These are phyloP conservation scores for Byssoonygena ceratinophila DNA, from an alignment of 2,329 filamentous ascomycete species.

Conservation along the genomic window DNA sequence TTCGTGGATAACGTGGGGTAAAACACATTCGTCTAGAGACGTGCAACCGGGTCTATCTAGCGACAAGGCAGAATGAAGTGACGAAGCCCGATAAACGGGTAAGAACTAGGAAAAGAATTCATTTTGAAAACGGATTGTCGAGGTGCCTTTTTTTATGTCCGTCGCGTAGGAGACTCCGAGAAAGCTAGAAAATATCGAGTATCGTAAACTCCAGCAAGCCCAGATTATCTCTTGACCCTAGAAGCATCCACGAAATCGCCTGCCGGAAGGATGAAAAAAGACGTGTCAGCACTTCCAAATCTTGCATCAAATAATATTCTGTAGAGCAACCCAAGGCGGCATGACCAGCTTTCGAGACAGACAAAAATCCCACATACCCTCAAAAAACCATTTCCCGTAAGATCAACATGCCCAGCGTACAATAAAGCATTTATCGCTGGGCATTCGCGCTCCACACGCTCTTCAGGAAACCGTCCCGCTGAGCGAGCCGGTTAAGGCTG, in stretches of 20 bases:
- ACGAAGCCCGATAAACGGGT: not conserved
- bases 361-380: slow-evolving; percentile 4
- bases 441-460: slow-evolving; percentile 75
- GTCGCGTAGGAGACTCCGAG: slow-evolving; percentile 3
- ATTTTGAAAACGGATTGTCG: not conserved
- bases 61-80: not conserved
- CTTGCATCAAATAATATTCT: no score
- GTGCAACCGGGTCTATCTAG: slow-evolving; percentile 7
- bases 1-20: slow-evolving; percentile 3
- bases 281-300: not conserved
- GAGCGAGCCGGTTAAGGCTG: slow-evolving; percentile 84
- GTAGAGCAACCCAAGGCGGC: no score
- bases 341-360: no score
- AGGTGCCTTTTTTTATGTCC: not conserved
- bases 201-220: not conserved
- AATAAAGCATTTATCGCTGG: slow-evolving; percentile 39
- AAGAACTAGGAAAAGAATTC: not conserved
- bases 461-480: slow-evolving; percentile 96
- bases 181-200: not conserved
- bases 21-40: slow-evolving; percentile 4
- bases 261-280: not conserved
- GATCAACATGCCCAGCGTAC: slow-evolving; percentile 12
- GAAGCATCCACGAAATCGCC: slow-evolving; percentile 4
- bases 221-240: not conserved
- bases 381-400: slow-evolving; percentile 12